A percentile compares a stretch with the other conserved stretches of the same genome.
Conservation (phyloP, 129 eudicot species). For the Gnaphalium uliginosum region DNA sequence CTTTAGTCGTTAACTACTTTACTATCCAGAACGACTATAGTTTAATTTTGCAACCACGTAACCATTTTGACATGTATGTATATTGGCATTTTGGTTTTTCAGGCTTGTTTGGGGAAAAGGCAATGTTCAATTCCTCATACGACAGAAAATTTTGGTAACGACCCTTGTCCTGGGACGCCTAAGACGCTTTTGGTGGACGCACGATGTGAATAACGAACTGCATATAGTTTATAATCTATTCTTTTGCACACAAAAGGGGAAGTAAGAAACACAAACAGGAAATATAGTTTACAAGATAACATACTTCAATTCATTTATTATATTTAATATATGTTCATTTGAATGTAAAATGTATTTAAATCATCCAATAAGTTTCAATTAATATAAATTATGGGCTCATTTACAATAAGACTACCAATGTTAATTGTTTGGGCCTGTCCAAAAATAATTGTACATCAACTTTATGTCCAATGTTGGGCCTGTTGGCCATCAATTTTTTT, state of each 20-base stretch:
- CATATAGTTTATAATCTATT: slow-evolving; percentile 1
- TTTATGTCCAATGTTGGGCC: too few relatives aligned
- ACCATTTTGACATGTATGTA: neutral
- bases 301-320: neutral
- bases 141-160: slow-evolving; percentile 38
- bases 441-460: too few relatives aligned
- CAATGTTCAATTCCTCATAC: slow-evolving; percentile 47
- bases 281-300: slow-evolving; percentile 5
- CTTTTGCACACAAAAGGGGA: slow-evolving; percentile 5
- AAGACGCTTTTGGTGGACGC: slow-evolving; percentile 62
- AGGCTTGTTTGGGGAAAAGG: slow-evolving; percentile 66
- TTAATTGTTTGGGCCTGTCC: too few relatives aligned
- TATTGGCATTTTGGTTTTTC: slow-evolving; percentile 22
- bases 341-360: neutral
- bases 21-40: neutral
- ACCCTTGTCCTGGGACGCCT: slow-evolving; percentile 60
- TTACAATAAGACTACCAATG: neutral
- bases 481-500: too few relatives aligned
- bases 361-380: neutral
- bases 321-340: slow-evolving; percentile 5
- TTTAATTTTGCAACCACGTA: neutral
- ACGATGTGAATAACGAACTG: slow-evolving; percentile 36
- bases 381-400: neutral
- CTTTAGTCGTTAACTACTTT: neutral
- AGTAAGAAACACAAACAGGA: neutral